Evolutionary conservation across 192 early-diverging fungal species (phyloP).

Genomic region (Backusella luteola): DNA sequence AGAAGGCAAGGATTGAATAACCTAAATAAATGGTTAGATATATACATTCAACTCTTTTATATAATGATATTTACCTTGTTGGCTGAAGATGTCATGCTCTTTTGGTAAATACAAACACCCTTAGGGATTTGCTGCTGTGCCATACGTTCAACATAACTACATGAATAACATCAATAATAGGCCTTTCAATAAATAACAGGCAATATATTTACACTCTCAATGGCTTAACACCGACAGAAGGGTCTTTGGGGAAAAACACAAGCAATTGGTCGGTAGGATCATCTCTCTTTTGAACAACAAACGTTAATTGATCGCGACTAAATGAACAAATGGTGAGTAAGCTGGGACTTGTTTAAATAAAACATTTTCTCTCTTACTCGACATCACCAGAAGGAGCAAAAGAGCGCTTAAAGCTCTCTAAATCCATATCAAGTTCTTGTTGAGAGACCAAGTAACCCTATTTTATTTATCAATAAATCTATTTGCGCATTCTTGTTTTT

Average conservation of each 20-base stretch:
- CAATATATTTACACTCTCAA: slow-evolving; percentile 73
- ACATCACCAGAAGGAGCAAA: slow-evolving; percentile 72
- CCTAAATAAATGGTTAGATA: slow-evolving; percentile 28
- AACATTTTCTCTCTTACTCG: slow-evolving; percentile 49
- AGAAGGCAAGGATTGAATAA: slow-evolving; percentile 63
- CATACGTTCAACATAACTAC: slow-evolving; percentile 76
- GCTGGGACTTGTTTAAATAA: not conserved
- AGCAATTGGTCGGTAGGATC: slow-evolving; percentile 83
- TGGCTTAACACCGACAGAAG: slow-evolving; percentile 85
- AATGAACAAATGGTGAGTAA: not conserved
- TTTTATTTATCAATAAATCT: too few relatives aligned
- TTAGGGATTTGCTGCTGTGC: slow-evolving; percentile 74
- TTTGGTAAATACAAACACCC: slow-evolving; percentile 84
- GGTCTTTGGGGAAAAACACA: slow-evolving; percentile 90
- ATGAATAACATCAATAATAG: not conserved
- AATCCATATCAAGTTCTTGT: slow-evolving; percentile 76
- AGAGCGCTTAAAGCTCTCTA: slow-evolving; percentile 73
- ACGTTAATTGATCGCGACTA: slow-evolving; percentile 76
- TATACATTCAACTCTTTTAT: too few relatives aligned
- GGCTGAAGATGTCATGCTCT: slow-evolving; percentile 83
- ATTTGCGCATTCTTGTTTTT: too few relatives aligned
- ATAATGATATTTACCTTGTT: slow-evolving; percentile 54
- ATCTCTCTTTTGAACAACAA: slow-evolving; percentile 80
- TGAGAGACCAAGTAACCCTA: slow-evolving; percentile 81
- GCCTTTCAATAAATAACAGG: not conserved